These are phyloP conservation scores for Corchorus capsularis DNA, from an alignment of 345 rosid species.

Conservation along the genomic window DNA sequence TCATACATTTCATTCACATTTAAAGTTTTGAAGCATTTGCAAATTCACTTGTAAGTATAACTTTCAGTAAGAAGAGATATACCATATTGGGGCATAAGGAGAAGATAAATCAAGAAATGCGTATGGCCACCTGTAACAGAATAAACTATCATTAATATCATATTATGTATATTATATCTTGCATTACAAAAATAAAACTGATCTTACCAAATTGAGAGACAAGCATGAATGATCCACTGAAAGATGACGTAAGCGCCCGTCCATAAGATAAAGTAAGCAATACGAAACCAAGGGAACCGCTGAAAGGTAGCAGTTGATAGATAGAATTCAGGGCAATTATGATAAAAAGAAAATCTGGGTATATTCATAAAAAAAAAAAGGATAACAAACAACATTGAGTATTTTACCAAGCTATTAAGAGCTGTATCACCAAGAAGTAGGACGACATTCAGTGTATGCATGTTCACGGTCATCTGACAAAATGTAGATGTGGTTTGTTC, in stretches of 20 bases:
- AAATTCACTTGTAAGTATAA: background rate
- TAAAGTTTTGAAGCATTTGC: background rate
- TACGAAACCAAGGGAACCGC: constrained; percentile 68
- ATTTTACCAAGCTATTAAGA: constrained; percentile 60
- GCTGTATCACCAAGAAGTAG: constrained; percentile 59
- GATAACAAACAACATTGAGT: background rate
- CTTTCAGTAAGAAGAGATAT: constrained; percentile 22
- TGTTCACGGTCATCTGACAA: constrained; percentile 60
- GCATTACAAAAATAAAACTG: background rate
- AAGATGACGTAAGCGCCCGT: constrained; percentile 56
- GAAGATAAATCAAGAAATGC: constrained; percentile 65
- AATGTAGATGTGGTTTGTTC: constrained; percentile 14
- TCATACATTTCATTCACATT: too few relatives aligned
- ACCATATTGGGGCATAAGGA: constrained; percentile 65
- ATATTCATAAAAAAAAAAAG: background rate
- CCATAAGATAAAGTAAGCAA: constrained; percentile 65
- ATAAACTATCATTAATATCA: constrained; percentile 1
- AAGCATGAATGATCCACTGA: constrained; percentile 66
- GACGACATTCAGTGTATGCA: constrained; percentile 60
- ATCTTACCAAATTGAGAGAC: constrained; percentile 41
- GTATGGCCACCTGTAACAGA: constrained; percentile 68
- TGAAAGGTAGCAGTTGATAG: constrained; percentile 35
- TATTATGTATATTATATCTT: background rate
- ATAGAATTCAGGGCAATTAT: constrained; percentile 10
- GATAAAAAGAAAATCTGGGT: background rate